phyloP scores from a whole-genome alignment of 2,329 filamentous ascomycete genomes.

The Aspergillus novoparasiticus region DNA sequence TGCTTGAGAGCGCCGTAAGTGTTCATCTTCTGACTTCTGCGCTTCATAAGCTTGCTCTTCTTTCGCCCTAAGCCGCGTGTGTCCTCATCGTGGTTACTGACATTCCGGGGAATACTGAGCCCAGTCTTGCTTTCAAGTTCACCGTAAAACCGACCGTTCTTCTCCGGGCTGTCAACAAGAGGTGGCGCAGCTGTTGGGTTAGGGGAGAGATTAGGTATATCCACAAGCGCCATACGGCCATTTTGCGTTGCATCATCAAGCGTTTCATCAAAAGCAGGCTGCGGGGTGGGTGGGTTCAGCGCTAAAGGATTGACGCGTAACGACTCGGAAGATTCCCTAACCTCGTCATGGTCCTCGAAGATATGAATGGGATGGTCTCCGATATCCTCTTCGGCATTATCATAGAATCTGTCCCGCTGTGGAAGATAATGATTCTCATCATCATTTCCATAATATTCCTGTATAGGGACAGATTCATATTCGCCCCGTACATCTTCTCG shows the following conservation, averaged over 20 bases:
- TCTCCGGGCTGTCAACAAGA: slow-evolving; percentile 32
- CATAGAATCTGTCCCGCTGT: slow-evolving; percentile 24
- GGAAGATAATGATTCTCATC: slow-evolving; percentile 27
- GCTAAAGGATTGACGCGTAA: slow-evolving; percentile 45
- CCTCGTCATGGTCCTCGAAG: slow-evolving; percentile 33
- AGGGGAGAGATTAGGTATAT: slow-evolving; percentile 39
- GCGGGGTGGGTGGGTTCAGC: slow-evolving; percentile 51
- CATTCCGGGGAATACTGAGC: slow-evolving; percentile 25
- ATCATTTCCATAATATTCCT: slow-evolving; percentile 38
- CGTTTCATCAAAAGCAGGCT: slow-evolving; percentile 30
- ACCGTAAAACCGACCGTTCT: slow-evolving; percentile 44
- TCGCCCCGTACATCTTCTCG: slow-evolving; percentile 38
- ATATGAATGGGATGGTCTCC: slow-evolving; percentile 40
- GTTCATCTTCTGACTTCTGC: slow-evolving; percentile 35
- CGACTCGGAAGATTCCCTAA: slow-evolving; percentile 14
- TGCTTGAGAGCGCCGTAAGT: slow-evolving; percentile 40
- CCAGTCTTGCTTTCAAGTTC: slow-evolving; percentile 32
- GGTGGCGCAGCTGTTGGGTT: slow-evolving; percentile 28
- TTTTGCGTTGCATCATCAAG: slow-evolving; percentile 27
- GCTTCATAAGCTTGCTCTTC: slow-evolving; percentile 34
- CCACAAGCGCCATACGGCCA: slow-evolving; percentile 35
- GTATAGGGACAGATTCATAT: slow-evolving; percentile 39
- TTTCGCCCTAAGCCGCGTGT: slow-evolving; percentile 23
- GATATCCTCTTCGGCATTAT: slow-evolving; percentile 35
- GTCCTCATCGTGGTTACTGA: slow-evolving; percentile 23